Conservation (phyloP, 257 asterid species). For the Solanum raphanifolium region DNA sequence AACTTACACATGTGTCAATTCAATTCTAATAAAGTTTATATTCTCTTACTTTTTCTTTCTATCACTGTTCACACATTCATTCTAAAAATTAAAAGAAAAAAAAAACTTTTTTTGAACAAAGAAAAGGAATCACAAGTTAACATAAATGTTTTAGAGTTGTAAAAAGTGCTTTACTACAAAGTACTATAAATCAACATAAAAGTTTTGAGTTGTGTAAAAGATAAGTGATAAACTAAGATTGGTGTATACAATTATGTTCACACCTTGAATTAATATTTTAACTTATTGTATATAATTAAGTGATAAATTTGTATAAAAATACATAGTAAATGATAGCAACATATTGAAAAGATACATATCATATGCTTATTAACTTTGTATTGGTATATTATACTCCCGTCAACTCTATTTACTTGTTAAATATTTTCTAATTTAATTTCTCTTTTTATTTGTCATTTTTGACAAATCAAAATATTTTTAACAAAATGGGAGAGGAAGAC, state of each 20-base stretch:
- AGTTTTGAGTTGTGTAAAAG: background rate
- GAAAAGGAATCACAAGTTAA: background rate
- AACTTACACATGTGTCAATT: background rate
- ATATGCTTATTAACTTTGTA: background rate
- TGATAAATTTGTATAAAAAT: background rate
- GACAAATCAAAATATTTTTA: too few species aligned
- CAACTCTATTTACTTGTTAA: too few species aligned
- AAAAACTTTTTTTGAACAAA: background rate
- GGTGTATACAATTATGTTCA: background rate
- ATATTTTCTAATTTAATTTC: too few species aligned
- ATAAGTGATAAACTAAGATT: background rate
- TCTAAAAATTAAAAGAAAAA: background rate
- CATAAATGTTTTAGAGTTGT: background rate
- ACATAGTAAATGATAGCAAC: background rate
- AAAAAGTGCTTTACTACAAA: background rate
- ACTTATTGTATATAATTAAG: background rate
- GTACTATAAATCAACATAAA: background rate
- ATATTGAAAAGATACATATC: background rate
- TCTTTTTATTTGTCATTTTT: too few species aligned
- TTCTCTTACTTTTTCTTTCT: background rate
- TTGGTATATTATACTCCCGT: background rate
- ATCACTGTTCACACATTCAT: background rate
- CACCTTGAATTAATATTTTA: background rate
- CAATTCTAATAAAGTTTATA: background rate
- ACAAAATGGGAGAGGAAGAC: background rate